phyloP scores from a whole-genome alignment of 2,329 filamentous ascomycete species.

The Pyricularia pennisetigena region DNA sequence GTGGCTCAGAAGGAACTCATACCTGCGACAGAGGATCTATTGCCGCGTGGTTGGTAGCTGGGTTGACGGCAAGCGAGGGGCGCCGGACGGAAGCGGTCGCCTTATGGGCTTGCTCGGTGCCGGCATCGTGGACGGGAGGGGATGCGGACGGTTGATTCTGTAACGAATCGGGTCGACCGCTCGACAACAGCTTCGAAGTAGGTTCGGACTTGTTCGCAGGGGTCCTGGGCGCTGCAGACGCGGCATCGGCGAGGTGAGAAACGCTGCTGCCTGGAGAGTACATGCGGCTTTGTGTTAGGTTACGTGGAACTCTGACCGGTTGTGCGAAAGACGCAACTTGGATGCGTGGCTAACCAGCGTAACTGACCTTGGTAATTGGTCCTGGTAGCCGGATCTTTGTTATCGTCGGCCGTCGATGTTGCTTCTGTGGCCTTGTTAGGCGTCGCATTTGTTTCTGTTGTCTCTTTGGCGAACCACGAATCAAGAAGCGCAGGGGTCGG shows the following conservation, averaged over 20 bases:
- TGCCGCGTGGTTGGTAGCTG: conserved; percentile 8
- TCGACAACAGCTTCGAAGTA: not conserved
- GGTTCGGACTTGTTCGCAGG: not conserved
- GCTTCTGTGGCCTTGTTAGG: not conserved
- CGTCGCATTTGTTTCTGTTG: not conserved
- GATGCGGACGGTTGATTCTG: not conserved
- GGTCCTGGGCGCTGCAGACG: not conserved
- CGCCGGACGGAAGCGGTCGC: conserved; percentile 5
- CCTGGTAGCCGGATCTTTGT: not conserved
- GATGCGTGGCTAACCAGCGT: too few species aligned
- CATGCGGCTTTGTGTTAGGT: not conserved
- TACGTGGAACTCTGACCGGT: not conserved
- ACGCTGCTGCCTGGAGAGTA: not conserved
- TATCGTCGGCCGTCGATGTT: not conserved
- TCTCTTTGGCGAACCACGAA: not conserved
- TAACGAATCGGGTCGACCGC: not conserved
- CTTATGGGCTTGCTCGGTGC: conserved; percentile 1
- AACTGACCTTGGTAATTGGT: not conserved
- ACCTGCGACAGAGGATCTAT: conserved; percentile 22
- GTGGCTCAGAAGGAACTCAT: not conserved
- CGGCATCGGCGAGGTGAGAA: not conserved
- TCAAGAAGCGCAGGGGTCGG: not conserved
- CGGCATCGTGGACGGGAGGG: conserved; percentile 9
- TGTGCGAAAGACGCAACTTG: not conserved
- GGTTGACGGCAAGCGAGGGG: not conserved